A percentile compares a stretch with the other conserved stretches of the same genome.
Evolutionary conservation across 768 basidiomycete species (phyloP).

Genomic region (Macrolepiota dolichaula): DNA sequence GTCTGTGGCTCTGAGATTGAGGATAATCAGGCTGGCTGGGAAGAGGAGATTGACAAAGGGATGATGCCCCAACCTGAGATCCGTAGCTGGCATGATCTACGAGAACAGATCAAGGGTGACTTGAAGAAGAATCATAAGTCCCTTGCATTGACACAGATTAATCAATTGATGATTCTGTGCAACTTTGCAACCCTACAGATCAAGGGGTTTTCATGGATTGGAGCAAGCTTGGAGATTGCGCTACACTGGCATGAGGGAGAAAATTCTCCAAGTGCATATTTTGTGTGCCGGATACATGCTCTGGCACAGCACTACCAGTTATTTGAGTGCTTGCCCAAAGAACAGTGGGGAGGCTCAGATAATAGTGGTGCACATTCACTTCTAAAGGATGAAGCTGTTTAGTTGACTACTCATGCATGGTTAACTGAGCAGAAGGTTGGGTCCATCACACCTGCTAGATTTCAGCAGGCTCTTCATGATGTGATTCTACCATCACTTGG

Average conservation of each 20-base stretch:
- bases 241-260: conserved; percentile 27
- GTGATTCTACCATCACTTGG: conserved; percentile 28
- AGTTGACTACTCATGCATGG: conserved; percentile 29
- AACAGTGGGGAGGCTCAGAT: conserved; percentile 20
- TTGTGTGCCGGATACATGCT: conserved; percentile 21
- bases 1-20: no score
- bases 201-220: conserved; percentile 23
- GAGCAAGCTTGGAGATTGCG: conserved; percentile 31
- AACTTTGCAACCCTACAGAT: conserved; percentile 30
- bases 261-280: conserved; percentile 16
- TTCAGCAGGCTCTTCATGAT: conserved; percentile 23
- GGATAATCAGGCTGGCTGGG: neutral
- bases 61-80: neutral
- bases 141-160: conserved; percentile 21
- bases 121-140: conserved; percentile 20
- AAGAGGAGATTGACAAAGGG: neutral
- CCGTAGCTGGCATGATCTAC: conserved; percentile 19
- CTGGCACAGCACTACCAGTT: conserved; percentile 31
- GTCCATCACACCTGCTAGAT: conserved; percentile 23
- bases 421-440: conserved; percentile 27
- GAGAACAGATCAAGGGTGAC: conserved; percentile 23
- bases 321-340: conserved; percentile 27
- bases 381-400: conserved; percentile 22
- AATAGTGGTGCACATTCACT: conserved; percentile 9
- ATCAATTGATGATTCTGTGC: conserved; percentile 27